Conservation (phyloP, 768 basidiomycete genomes). For the Chalciporus chontae region DNA sequence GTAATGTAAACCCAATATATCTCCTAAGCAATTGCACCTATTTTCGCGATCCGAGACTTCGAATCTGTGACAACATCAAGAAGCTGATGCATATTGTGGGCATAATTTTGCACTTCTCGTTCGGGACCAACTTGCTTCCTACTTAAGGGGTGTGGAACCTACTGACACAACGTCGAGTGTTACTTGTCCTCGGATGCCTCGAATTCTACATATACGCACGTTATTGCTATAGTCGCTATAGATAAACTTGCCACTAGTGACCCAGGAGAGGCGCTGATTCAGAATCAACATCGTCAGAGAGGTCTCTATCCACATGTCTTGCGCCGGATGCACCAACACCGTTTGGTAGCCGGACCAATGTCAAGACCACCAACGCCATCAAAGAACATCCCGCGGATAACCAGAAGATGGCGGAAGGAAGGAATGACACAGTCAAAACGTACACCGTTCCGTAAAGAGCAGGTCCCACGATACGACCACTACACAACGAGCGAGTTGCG, state of each 20-base stretch:
- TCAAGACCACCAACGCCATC: not conserved
- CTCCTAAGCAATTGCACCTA: no score
- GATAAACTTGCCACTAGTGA: not conserved
- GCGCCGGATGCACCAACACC: not conserved
- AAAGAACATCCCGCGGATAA: not conserved
- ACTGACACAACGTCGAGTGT: no score
- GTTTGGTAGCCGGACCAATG: not conserved
- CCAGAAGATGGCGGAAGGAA: not conserved
- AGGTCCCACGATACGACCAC: not conserved
- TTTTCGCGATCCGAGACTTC: no score
- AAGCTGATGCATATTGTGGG: no score
- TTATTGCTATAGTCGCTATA: no score
- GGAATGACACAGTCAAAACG: not conserved
- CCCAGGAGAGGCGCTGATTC: not conserved
- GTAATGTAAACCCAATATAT: no score
- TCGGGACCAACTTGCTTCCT: no score
- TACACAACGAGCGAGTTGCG: not conserved
- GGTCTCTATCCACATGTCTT: not conserved
- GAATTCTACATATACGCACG: no score
- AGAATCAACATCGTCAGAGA: not conserved
- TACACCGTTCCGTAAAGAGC: not conserved
- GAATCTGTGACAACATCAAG: no score
- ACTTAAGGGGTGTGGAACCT: no score
- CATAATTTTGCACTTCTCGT: no score
- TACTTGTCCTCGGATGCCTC: no score